Base-by-base conservation (phyloP, 352 stramenopile species). In the Peronospora tabacina region DNA sequence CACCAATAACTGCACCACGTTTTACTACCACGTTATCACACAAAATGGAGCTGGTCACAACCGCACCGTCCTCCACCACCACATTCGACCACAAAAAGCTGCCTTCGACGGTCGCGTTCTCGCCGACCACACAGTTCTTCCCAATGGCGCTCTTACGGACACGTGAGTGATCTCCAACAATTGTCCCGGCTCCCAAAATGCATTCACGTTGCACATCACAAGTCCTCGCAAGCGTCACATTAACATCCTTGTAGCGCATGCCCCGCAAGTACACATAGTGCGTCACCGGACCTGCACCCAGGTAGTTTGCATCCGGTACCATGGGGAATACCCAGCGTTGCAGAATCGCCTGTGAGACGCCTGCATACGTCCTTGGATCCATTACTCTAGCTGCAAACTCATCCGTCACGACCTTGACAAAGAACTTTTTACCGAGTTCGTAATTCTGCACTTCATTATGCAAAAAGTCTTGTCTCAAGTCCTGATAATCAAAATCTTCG, bases 401-500 rank as follows among this genome's bases (percentile, higher is more conserved):
- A 35, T 93, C 87, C 32, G 72, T 77, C 3, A 98, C 66, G 11
- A 98, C 69, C 56, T 98, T 86, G 7, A 80, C 90, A 47, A 96
- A 97, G 46, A 99, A 98, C 41, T 97, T 94, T 44, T 98, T 97
- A 57, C 97, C 95, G 35, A 99, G 72, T 51, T 99, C 95, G 63
- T 97, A 95, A 74, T 99, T 98, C 29, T 96, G 90, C 35, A 97
- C 95, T 55, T 97, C 95, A 56, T 98, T 98, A 35, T 90, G 75
- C 43, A 98, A 77, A 70, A 98, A 99, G 59, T 98, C 87, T 0
- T 67, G 60, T 17, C 95, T 70, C 52, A 98, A 75, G 42, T 98
- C 85, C 48, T 97, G 80, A 59, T 99, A 99, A 64, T 99, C 96
- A 66, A 98, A 99, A 63, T 98, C 96, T 60, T 99, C 96, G 17